Percentiles rank a stretch among this genome's conserved stretches.
Conservation (phyloP, 1,139 yeast species). For the Arxiozyma slooffiae region DNA sequence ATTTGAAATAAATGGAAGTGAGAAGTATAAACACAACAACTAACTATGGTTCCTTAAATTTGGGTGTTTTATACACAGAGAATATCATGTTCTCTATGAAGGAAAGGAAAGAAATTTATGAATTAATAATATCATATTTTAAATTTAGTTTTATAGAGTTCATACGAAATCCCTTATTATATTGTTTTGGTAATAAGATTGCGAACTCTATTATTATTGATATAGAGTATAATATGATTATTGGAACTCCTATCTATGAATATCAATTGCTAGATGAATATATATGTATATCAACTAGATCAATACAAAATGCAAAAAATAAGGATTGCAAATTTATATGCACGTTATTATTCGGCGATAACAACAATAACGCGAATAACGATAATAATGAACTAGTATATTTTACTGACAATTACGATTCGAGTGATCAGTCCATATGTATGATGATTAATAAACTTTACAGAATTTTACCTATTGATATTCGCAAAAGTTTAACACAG, state of each 20-base stretch:
- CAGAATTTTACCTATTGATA: neutral
- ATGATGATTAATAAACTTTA: neutral
- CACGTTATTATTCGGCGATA: neutral
- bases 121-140: conserved; percentile 1
- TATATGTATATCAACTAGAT: neutral
- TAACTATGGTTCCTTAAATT: neutral
- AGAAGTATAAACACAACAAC: neutral
- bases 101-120: conserved; percentile 2
- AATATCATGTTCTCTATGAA: conserved; percentile 2
- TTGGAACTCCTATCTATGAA: conserved; percentile 4
- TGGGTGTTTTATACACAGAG: conserved; percentile 4
- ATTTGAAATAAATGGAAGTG: neutral
- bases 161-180: conserved; percentile 2
- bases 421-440: neutral
- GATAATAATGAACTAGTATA: too few species aligned
- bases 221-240: neutral
- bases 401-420: neutral
- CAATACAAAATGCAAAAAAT: neutral
- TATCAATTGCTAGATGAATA: conserved; percentile 2
- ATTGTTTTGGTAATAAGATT: neutral
- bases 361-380: neutral
- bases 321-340: neutral
- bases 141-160: conserved; percentile 2
- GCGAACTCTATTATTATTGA: conserved; percentile 3
- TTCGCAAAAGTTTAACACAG: neutral